Evolutionary conservation across 1,284 basidiomycete species (phyloP), one percentile per base, ranked within the genome.

Genomic region (Ustilago esculenta): DNA sequence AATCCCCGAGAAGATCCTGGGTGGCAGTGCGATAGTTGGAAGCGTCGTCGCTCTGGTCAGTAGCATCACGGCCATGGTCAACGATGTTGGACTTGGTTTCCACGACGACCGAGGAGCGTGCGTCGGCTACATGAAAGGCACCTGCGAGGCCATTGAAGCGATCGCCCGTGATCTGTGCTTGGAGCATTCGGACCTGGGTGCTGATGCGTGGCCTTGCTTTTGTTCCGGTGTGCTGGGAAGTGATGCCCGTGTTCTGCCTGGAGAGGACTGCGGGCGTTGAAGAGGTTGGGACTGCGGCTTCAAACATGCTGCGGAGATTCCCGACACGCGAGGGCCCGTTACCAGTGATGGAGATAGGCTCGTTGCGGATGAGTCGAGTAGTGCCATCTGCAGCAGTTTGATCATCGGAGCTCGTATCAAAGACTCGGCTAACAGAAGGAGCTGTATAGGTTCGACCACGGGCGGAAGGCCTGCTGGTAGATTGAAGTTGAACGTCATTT

Each of bases 81-180:
- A 7, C 1, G 2, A 5, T 3, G 9, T 25, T 27, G 8, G 6
- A 23, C 10, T 30, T 15, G 21, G 35, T 43, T 4, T 57, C 39
- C 2, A 52, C 17, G 17, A 64, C 21, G 30, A 57, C 33, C 4
- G 54, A 64, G 15, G 49, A 57, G 5, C 60, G 53, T 3, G 45
- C 21, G 18, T 64, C 57, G 8, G 52, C 58, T 8, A 56, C 40
- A 20, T 68, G 36, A 41, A 56, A 53, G 5, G 55, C 57, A 23
- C 63, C 60, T 5, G 60, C 60, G 3, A 64, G 14, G 15, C 56
- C 63, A 20, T 57, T 55, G 52, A 66, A 59, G 24, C 51, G 50
- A 20, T 71, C 68, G 27, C 68, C 68, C 27, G 68, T 71, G 68
- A 71, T 65, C 40, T 71, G 68, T 9, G 68, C 57, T 18, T 71